Percentiles rank a stretch among this genome's conserved stretches.
Evolutionary conservation across 129 eudicot genomes (phyloP).

Genomic region (Centrapalus pauciflorus): DNA sequence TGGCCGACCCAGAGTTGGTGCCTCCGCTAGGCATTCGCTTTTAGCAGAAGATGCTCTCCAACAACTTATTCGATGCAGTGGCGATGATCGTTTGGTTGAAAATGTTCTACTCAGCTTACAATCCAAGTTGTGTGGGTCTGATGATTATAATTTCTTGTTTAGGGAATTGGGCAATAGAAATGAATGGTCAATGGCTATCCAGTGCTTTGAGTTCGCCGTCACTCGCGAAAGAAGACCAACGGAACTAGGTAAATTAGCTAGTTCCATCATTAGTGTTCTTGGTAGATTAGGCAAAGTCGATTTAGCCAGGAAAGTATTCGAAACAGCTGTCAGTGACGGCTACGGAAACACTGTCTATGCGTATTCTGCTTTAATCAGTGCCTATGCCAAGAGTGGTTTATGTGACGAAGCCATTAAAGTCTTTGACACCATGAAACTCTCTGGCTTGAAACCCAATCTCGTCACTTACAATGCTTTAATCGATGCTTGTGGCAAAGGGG

Average conservation of each 20-base stretch:
- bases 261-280: conserved; percentile 77
- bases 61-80: conserved; percentile 32
- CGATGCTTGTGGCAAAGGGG: conserved; percentile 97
- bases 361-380: conserved; percentile 85
- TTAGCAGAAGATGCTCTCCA: conserved; percentile 70
- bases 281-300: conserved; percentile 91
- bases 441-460: conserved; percentile 80
- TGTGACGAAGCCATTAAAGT: conserved; percentile 70
- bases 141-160: conserved; percentile 67
- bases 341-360: conserved; percentile 96
- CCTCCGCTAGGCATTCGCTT: conserved; percentile 49
- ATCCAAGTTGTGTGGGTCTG: conserved; percentile 56
- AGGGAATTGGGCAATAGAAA: conserved; percentile 89
- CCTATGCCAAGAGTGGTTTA: conserved; percentile 83
- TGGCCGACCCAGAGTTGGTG: conserved; percentile 56
- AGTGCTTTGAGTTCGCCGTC: conserved; percentile 73
- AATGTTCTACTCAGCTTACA: conserved; percentile 37
- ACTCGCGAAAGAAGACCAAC: conserved; percentile 43
- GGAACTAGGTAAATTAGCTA: conserved; percentile 84
- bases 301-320: conserved; percentile 67
- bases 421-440: conserved; percentile 61
- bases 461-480: conserved; percentile 86
- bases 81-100: conserved; percentile 42
- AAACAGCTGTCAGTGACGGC: conserved; percentile 63
- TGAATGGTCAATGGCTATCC: conserved; percentile 58